Base-by-base conservation (phyloP, 805 yeast species). In the Metschnikowia orientalis region DNA sequence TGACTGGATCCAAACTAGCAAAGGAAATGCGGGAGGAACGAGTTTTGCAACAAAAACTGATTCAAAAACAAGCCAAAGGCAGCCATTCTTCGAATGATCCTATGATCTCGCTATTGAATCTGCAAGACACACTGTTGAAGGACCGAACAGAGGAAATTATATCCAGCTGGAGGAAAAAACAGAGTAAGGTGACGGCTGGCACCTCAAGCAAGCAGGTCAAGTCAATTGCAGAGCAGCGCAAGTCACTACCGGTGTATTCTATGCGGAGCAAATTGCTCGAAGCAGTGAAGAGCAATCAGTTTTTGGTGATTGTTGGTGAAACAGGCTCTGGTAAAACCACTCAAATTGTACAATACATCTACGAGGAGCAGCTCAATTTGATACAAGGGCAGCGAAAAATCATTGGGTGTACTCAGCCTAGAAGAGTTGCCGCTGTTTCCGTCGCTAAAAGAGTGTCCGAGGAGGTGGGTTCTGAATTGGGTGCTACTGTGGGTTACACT, bases 271-370 rank as follows among this genome's bases (percentile, higher is more conserved):
- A 74, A n/a, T 59, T 89, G 1, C 41, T 89, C 4, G 61, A 69
- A 24, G 59, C 80, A 1, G 76, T 90, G 3, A 53, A 73, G 22
- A 85, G 81, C 20, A 84, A 88, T 53, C 97, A 78, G 51, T 87
- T 89, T 0, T 61, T 79, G n/a, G 72, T 90, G 4, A 75, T 90
- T 6, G 83, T 88, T 37, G 97, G 97, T 40, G 97, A 90, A 54
- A 90, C 98, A 0, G 98, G 77, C 61, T 67, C 72, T 0, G 72
- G 72, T 28, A 67, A 67, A 47, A 63, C 71, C 2, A 67, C 72
- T 4, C 72, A 67, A 40, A 49, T 67, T 25, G 53, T 69, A 1
- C 72, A 67, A 42, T 67, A 46, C 38, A 49, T 62, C 10, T 56
- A 54, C 45, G 94, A 83, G 37, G 86, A 75, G 29, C 92, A 92